Evolutionary conservation across 352 stramenopile species (phyloP), one percentile per base, ranked within the genome.

Genomic region (Phytopythium sindhum): DNA sequence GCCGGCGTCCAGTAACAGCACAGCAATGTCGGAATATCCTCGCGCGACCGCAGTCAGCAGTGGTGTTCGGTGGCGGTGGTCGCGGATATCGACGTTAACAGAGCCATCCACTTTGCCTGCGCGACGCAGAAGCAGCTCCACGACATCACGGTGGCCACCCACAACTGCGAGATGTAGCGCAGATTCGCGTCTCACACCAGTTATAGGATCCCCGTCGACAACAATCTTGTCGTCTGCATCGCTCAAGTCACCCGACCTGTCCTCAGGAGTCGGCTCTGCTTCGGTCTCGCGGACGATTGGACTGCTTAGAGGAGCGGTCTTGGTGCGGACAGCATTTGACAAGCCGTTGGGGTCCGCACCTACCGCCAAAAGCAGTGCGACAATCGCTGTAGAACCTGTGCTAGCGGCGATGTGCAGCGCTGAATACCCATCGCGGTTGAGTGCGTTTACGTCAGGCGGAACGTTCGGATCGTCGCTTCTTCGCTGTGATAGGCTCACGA

Each of bases 231-330:
- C 54, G 8, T n/a, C 33, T 17, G 7, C 17, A 12, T 55, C 48
- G 6, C 11, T 55, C 48, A 31, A 28, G 44, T 51, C 44, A 2
- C n/a, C n/a, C 21, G 26, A 4, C 9, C 24, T 48, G 7, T 50
- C 54, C 11, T 58, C 52, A 17, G 52, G 29, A 24, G 17, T 58
- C 11, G 52, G 52, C n/a, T 58, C 54, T n/a, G n/a, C 54, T 37
- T 60, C 54, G 0, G 21, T 42, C 23, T 47, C 56, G n/a, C 9
- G 45, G 35, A 5, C 23, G 2, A 1, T 12, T 3, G 19, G 3
- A 2, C 8, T 41, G 21, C 15, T 11, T 5, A 28, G 6, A 53
- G 23, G 73, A 58, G 41, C 50, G 50, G 37, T 72, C 45, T 17
- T 44, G 19, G 15, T 5, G 2, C 3, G 19, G 9, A 21, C 19